These are phyloP conservation scores for Stemphylium vesicarium DNA, from an alignment of 2,329 filamentous ascomycete species.

Conservation along the genomic window DNA sequence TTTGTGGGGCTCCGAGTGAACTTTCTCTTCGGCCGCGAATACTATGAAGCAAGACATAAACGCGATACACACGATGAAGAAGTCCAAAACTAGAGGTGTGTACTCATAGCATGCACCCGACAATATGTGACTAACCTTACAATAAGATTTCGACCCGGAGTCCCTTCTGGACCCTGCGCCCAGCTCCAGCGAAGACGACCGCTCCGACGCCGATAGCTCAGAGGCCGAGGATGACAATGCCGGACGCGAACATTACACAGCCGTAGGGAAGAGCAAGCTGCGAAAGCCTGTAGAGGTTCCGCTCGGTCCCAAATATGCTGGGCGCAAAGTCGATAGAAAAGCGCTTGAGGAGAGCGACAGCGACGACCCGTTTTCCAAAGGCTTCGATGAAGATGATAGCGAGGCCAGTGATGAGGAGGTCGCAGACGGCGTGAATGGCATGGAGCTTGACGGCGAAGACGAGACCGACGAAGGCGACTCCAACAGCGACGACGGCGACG, in stretches of 20 bases:
- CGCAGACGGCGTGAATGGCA: conserved; percentile 24
- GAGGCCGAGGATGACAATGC: conserved; percentile 55
- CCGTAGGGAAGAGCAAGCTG: conserved; percentile 84
- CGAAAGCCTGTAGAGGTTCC: conserved; percentile 72
- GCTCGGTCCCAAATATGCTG: conserved; percentile 81
- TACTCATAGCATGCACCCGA: rapidly evolving
- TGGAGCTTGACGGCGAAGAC: conserved; percentile 9
- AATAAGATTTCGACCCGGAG: conserved; percentile 80
- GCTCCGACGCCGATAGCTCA: conserved; percentile 55
- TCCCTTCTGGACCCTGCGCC: conserved; percentile 64
- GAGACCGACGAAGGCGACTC: conserved; percentile 44
- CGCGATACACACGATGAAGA: conserved; percentile 32
- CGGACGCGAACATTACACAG: conserved; percentile 85
- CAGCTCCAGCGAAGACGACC: conserved; percentile 63
- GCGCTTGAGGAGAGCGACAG: conserved; percentile 63
- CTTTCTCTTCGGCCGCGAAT: conserved; percentile 16
- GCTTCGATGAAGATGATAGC: conserved; percentile 51
- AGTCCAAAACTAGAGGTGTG: conserved; percentile 41
- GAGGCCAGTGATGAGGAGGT: conserved; percentile 49
- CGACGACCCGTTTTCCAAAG: conserved; percentile 57
- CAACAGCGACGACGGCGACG: conserved; percentile 52
- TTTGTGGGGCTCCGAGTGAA: conserved; percentile 36
- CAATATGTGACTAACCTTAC: not conserved
- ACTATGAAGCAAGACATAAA: conserved; percentile 4
- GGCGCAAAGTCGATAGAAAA: conserved; percentile 74